These are phyloP conservation scores for Aureobasidium sp. DNA, from an alignment of 2,329 filamentous ascomycete species.

Conservation along the genomic window DNA sequence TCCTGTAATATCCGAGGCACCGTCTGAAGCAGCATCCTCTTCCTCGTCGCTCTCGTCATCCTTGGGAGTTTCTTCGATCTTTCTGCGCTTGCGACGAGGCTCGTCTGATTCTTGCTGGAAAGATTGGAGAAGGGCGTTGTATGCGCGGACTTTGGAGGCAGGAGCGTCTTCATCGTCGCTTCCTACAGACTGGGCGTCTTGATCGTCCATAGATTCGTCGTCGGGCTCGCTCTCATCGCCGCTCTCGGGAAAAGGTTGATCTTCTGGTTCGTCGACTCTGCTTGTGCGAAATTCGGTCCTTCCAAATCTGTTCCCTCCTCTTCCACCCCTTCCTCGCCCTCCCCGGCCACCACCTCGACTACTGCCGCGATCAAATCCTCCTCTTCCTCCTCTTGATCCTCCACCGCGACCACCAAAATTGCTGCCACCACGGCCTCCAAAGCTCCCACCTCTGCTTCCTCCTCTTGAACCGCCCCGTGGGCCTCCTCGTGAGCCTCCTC, in stretches of 20 bases:
- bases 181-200: slow-evolving; percentile 22
- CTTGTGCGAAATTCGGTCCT: slow-evolving; percentile 11
- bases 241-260: slow-evolving; percentile 20
- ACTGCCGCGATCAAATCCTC: slow-evolving; percentile 25
- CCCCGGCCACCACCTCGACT: slow-evolving; percentile 24
- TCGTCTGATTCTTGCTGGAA: slow-evolving; percentile 40
- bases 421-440: slow-evolving; percentile 22
- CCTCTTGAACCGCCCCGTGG: slow-evolving; percentile 4
- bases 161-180: slow-evolving; percentile 28
- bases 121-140: slow-evolving; percentile 51
- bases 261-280: slow-evolving; percentile 27
- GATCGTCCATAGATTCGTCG: slow-evolving; percentile 22
- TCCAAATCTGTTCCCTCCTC: slow-evolving; percentile 22
- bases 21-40: slow-evolving; percentile 33
- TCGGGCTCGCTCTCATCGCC: slow-evolving; percentile 21
- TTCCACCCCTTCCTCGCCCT: slow-evolving; percentile 17
- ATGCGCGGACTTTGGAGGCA: slow-evolving; percentile 36
- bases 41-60: slow-evolving; percentile 32
- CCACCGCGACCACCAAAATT: slow-evolving; percentile 26
- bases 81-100: slow-evolving; percentile 48
- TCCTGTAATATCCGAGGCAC: slow-evolving; percentile 43
- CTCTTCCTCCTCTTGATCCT: slow-evolving; percentile 20
- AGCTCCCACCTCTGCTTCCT: neutral
- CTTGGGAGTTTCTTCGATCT: slow-evolving; percentile 39
- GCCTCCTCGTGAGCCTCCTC: slow-evolving; percentile 4